phyloP scores from a whole-genome alignment of 2,329 filamentous ascomycete species.

The Arthrobotrys iridis region DNA sequence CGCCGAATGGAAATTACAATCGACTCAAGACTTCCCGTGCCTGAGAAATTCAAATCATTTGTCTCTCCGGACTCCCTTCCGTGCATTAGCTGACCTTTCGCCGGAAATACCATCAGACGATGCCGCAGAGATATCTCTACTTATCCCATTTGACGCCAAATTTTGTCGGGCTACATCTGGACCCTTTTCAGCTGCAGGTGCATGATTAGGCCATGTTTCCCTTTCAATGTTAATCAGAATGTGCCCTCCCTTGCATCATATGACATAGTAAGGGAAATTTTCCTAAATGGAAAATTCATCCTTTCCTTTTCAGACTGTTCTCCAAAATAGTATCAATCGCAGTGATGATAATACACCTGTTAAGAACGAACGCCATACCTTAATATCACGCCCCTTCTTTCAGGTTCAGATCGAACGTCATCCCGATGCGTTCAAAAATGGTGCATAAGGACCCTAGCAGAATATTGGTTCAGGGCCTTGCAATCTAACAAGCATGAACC shows the following conservation, averaged over 20 bases:
- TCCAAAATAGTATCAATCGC: constrained; percentile 12
- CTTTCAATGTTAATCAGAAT: constrained; percentile 11
- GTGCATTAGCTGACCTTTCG: constrained; percentile 36
- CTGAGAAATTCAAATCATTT: constrained; percentile 38
- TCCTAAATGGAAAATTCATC: neutral
- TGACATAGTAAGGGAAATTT: neutral
- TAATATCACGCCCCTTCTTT: constrained; percentile 20
- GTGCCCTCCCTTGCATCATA: constrained; percentile 4
- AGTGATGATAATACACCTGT: constrained; percentile 6
- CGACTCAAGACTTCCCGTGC: constrained; percentile 19
- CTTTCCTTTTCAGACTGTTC: neutral
- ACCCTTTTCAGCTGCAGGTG: constrained; percentile 17
- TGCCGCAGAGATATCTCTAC: constrained; percentile 14
- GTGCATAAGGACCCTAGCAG: constrained; percentile 16
- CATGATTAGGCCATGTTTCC: constrained; percentile 16
- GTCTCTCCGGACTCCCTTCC: constrained; percentile 18
- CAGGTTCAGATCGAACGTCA: constrained; percentile 16
- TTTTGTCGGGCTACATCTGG: constrained; percentile 20
- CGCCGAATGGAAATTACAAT: constrained; percentile 1
- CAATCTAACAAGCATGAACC: constrained; percentile 33
- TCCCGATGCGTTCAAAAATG: constrained; percentile 25
- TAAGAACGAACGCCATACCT: constrained; percentile 5
- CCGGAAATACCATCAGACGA: constrained; percentile 4
- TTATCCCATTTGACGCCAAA: constrained; percentile 10
- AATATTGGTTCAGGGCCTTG: too few species aligned